Conservation (phyloP, 2,329 filamentous ascomycete genomes). For the Colletotrichum coccodes region DNA sequence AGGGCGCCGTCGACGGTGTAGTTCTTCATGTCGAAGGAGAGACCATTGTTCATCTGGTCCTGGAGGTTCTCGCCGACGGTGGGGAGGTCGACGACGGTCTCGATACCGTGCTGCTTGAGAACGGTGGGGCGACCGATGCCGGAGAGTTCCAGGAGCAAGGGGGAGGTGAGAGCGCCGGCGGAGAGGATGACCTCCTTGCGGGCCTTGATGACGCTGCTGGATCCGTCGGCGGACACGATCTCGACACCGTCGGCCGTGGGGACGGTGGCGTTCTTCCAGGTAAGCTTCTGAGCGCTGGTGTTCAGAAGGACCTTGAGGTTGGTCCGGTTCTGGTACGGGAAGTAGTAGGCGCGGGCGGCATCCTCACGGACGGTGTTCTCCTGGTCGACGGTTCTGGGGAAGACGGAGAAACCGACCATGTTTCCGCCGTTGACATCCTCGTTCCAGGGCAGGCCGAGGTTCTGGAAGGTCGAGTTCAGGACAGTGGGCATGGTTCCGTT, state of each 20-base stretch:
- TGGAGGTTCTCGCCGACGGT: constrained; percentile 64
- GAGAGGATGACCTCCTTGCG: constrained; percentile 58
- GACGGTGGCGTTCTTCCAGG: constrained; percentile 10
- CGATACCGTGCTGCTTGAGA: constrained; percentile 52
- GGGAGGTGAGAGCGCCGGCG: constrained; percentile 60
- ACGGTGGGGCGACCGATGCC: constrained; percentile 59
- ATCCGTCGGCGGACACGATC: constrained; percentile 48
- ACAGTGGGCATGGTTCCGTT: constrained; percentile 44
- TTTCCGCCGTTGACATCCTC: constrained; percentile 50
- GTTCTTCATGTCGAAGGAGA: constrained; percentile 39
- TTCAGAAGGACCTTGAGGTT: constrained; percentile 44
- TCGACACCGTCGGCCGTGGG: constrained; percentile 46
- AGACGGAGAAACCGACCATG: constrained; percentile 48
- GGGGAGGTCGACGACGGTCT: constrained; percentile 53
- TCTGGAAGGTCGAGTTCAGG: constrained; percentile 44
- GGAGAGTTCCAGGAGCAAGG: constrained; percentile 62
- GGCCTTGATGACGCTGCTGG: constrained; percentile 46
- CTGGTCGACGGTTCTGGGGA: constrained; percentile 52
- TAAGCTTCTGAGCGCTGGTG: constrained; percentile 22
- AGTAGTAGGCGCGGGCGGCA: constrained; percentile 53
- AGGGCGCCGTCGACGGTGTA: constrained; percentile 15
- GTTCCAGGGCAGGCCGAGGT: constrained; percentile 42
- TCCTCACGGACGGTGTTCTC: constrained; percentile 49
- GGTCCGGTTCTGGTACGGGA: constrained; percentile 45
- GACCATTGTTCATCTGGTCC: constrained; percentile 54